Conservation (phyloP, 139 green algal species). For the Chlamydomonas applanata region DNA sequence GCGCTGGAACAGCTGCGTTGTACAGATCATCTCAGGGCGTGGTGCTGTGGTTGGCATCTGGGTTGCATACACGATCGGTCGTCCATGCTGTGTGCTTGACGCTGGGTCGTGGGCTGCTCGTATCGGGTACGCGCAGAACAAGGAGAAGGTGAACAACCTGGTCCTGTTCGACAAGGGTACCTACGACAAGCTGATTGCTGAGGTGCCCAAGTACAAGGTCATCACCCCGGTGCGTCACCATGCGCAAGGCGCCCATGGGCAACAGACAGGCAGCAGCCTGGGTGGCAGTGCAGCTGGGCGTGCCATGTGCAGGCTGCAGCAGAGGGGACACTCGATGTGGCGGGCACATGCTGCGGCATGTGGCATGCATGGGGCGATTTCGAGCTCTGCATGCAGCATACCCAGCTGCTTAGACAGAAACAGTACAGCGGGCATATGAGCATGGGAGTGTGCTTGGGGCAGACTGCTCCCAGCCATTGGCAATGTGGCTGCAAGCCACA, state of each 20-base stretch:
- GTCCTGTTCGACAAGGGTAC: slow-evolving; percentile 96
- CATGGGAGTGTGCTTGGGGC: no score
- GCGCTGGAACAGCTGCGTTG: no score
- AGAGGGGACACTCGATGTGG: background rate
- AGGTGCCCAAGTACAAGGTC: slow-evolving; percentile 99
- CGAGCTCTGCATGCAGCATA: no score
- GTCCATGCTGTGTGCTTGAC: no score
- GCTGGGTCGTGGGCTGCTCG: background rate
- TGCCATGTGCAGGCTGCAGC: background rate
- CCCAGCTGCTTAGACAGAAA: no score
- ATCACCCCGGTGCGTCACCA: slow-evolving; percentile 86
- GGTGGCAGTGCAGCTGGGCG: background rate
- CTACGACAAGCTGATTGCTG: slow-evolving; percentile 95
- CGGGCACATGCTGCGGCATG: background rate
- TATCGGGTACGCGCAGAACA: slow-evolving; percentile 36
- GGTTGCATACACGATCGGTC: no score
- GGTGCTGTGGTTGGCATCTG: no score
- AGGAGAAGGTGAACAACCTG: slow-evolving; percentile 99
- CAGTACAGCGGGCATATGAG: no score
- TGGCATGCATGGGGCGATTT: no score
- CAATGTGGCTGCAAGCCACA: no score
- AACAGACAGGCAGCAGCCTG: background rate
- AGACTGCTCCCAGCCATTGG: no score
- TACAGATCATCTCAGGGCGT: no score
- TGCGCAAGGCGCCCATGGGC: slow-evolving; percentile 31